phyloP scores from a whole-genome alignment of 768 basidiomycete genomes.

The Termitomyces sp. region DNA sequence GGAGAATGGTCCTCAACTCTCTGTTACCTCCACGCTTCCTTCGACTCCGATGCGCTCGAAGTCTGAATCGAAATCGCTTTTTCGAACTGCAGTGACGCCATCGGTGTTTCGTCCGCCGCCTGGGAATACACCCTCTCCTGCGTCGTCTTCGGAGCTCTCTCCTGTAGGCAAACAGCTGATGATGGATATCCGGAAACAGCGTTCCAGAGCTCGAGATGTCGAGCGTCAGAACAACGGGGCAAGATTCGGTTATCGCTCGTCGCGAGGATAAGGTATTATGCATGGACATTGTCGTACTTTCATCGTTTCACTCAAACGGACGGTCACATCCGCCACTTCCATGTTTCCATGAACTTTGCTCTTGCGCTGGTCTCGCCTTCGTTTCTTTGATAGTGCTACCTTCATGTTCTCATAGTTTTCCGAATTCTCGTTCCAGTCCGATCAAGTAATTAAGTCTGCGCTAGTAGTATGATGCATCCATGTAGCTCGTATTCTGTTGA shows the following conservation, averaged over 20 bases:
- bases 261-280: background rate
- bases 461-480: background rate
- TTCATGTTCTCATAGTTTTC: background rate
- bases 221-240: conserved; percentile 20
- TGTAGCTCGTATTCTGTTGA: background rate
- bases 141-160: conserved; percentile 70
- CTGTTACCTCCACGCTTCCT: conserved; percentile 32
- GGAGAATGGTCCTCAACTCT: conserved; percentile 32
- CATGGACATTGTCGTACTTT: background rate
- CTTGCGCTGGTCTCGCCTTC: background rate
- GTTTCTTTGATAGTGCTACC: background rate
- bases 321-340: background rate
- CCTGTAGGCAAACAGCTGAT: conserved; percentile 64
- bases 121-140: conserved; percentile 49
- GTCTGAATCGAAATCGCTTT: conserved; percentile 26
- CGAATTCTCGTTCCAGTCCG: background rate
- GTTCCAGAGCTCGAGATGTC: conserved; percentile 30
- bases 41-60: conserved; percentile 41
- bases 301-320: background rate
- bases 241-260: conserved; percentile 7
- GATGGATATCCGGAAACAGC: conserved; percentile 51
- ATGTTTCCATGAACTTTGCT: conserved; percentile 3
- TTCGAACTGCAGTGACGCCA: conserved; percentile 31
- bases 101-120: conserved; percentile 43
- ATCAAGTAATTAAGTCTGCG: background rate